Evolutionary conservation across 2,329 filamentous ascomycete species (phyloP).

Genomic region (Pyrenophora seminiperda): DNA sequence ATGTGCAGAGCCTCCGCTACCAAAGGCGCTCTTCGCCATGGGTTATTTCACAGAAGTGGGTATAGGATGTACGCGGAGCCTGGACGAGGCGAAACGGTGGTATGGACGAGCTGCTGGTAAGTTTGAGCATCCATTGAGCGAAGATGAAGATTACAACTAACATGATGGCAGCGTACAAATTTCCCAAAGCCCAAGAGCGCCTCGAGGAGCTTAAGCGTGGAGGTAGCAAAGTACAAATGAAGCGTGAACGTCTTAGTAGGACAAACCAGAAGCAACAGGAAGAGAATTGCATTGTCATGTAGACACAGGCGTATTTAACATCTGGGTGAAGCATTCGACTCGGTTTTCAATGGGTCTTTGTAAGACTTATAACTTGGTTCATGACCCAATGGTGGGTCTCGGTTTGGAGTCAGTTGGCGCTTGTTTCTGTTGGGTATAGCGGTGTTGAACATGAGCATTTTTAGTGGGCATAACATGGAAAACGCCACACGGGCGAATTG

Average conservation of each 20-base stretch:
- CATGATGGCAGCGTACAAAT: constrained; percentile 75
- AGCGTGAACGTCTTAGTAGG: constrained; percentile 77
- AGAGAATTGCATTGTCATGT: constrained; percentile 88
- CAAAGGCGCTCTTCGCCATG: constrained; percentile 98
- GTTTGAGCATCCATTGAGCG: constrained; percentile 47
- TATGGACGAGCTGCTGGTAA: constrained; percentile 96
- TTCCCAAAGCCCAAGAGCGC: constrained; percentile 88
- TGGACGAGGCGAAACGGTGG: constrained; percentile 97
- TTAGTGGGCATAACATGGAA: too few species aligned
- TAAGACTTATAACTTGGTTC: too few species aligned
- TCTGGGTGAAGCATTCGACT: background rate
- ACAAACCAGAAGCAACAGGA: constrained; percentile 85
- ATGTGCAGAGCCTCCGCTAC: constrained; percentile 71
- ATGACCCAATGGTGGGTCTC: too few species aligned
- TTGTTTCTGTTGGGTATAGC: too few species aligned
- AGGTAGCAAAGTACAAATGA: constrained; percentile 73
- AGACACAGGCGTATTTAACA: background rate
- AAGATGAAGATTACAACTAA: constrained; percentile 16
- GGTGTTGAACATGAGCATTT: too few species aligned
- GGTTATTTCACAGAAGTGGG: constrained; percentile 96
- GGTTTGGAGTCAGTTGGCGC: too few species aligned
- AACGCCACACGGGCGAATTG: too few species aligned
- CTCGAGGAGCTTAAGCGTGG: constrained; percentile 88
- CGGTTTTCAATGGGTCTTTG: background rate
- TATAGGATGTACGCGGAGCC: constrained; percentile 81